Evolutionary conservation across 441 rosid species (phyloP).

Genomic region (Omphalea diandra): DNA sequence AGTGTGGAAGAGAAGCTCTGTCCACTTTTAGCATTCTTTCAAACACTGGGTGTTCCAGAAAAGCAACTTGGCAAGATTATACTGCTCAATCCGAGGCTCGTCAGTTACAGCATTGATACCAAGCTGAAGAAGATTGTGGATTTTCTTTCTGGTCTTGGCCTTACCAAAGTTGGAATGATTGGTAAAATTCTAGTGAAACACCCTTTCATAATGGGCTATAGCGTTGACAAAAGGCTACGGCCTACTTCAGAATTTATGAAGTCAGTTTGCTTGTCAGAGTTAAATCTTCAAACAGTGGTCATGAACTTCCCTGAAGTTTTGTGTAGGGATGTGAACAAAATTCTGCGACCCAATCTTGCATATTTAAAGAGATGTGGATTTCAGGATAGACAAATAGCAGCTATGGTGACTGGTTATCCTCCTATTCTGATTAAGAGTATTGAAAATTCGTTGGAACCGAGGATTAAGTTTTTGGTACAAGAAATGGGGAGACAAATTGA

Average conservation of each 20-base stretch:
- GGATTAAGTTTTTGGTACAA: slow-evolving; percentile 74
- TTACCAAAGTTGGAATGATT: slow-evolving; percentile 66
- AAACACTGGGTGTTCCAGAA: slow-evolving; percentile 81
- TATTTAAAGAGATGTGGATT: slow-evolving; percentile 64
- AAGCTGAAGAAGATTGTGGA: slow-evolving; percentile 61
- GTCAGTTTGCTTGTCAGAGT: slow-evolving; percentile 52
- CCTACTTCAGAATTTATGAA: slow-evolving; percentile 79
- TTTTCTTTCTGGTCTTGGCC: slow-evolving; percentile 73
- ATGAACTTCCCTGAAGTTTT: slow-evolving; percentile 73
- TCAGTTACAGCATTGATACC: slow-evolving; percentile 88
- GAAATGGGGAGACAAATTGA: slow-evolving; percentile 76
- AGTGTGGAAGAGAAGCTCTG: slow-evolving; percentile 95
- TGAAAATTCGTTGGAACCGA: slow-evolving; percentile 72
- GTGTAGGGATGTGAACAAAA: slow-evolving; percentile 76
- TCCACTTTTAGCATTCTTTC: slow-evolving; percentile 93
- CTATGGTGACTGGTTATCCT: slow-evolving; percentile 76
- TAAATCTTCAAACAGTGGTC: slow-evolving; percentile 55
- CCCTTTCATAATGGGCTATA: slow-evolving; percentile 89
- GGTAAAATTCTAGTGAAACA: slow-evolving; percentile 71
- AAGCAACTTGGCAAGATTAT: slow-evolving; percentile 79
- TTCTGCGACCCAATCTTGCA: slow-evolving; percentile 55
- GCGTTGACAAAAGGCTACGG: slow-evolving; percentile 68
- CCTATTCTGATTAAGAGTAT: slow-evolving; percentile 78
- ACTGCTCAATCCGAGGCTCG: slow-evolving; percentile 82
- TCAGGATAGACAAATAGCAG: slow-evolving; percentile 55